Evolutionary conservation across 2,329 filamentous ascomycete genomes (phyloP), one percentile per base, ranked within the genome.

Genomic region (Arthroderma sp.): DNA sequence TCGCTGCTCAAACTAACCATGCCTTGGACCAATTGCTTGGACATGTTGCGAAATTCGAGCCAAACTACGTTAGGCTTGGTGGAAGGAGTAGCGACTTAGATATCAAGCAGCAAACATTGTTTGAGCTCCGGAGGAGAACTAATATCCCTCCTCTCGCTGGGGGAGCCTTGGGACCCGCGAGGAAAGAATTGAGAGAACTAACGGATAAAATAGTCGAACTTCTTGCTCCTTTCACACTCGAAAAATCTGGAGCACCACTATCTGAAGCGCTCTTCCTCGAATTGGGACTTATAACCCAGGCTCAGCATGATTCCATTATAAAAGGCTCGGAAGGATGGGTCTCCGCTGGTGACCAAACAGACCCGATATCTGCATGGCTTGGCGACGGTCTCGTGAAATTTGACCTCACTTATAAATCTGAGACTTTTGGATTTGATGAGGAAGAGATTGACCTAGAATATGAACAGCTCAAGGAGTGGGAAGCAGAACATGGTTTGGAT

Each of bases 1-100:
- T 94, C 3, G 75, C 86, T 0, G 86, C 86, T 5, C 86, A 94
- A 54, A 95, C 87, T 0, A 95, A 95, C 48, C 86, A 94, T 61
- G 87, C 87, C 0, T 66, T 94, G 0, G 87, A 95, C 53, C 87
- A 94, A 57, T 68, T 95, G 0, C 68, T 94, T 0, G 65, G 67
- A 1, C 76, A 81, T 44, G 70, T 86, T 10, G 68, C 77, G 1
- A 57, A 66, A 4, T 82, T 82, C 52, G 79, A 82, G 53, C 60
- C 65, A 0, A 71, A 76, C 1, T 79, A 87, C 46, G 65, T 82
- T 40, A 74, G 81, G 6, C 63, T 85, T 6, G 86, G 86, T 36
- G 78, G 80, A 2, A 74, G 83, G 29, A 84, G 82, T 11, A 74
- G 77, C 42, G 80, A 84, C 48, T 63, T 68, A 0, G 70, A 73